Conservation (phyloP, 768 basidiomycete species). For the Trametes coccinea region DNA sequence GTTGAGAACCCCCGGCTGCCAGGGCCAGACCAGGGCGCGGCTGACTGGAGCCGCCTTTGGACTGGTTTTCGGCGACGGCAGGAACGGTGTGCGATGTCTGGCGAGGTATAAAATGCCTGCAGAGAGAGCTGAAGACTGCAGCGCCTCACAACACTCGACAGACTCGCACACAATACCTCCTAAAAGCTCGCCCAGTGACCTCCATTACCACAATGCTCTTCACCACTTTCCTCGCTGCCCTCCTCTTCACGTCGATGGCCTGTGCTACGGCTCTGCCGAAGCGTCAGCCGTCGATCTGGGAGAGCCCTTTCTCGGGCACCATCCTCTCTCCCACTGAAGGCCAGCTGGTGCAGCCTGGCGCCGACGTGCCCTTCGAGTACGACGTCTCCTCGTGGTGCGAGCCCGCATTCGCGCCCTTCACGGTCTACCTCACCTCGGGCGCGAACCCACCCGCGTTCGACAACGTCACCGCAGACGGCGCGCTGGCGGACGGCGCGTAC, state of each 20-base stretch:
- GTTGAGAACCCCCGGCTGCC: not conserved
- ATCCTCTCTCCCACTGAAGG: slow-evolving; percentile 10
- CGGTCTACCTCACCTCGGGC: slow-evolving; percentile 22
- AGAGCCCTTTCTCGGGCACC: slow-evolving; percentile 23
- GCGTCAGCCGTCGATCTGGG: slow-evolving; percentile 16
- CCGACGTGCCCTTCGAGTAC: slow-evolving; percentile 21
- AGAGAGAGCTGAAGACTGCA: not conserved
- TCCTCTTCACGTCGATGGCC: slow-evolving; percentile 7
- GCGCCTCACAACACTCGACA: not conserved
- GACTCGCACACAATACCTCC: not conserved
- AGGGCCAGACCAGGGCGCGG: slow-evolving; percentile 4
- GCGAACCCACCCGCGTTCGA: slow-evolving; percentile 12
- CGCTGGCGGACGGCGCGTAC: slow-evolving; percentile 21
- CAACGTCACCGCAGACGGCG: slow-evolving; percentile 20
- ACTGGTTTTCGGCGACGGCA: not conserved
- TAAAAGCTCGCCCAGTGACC: not conserved
- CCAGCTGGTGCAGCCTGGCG: slow-evolving; percentile 11
- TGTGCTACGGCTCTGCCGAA: slow-evolving; percentile 10
- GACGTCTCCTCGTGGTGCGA: slow-evolving; percentile 21
- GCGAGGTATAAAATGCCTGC: slow-evolving; percentile 7
- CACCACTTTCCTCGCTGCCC: slow-evolving; percentile 1
- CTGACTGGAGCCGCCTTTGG: not conserved
- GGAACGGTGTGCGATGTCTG: not conserved
- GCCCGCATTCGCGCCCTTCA: slow-evolving; percentile 21
- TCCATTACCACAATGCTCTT: slow-evolving; percentile 12